Evolutionary conservation across 345 rosid species (phyloP).

Genomic region (Citrus australasica): DNA sequence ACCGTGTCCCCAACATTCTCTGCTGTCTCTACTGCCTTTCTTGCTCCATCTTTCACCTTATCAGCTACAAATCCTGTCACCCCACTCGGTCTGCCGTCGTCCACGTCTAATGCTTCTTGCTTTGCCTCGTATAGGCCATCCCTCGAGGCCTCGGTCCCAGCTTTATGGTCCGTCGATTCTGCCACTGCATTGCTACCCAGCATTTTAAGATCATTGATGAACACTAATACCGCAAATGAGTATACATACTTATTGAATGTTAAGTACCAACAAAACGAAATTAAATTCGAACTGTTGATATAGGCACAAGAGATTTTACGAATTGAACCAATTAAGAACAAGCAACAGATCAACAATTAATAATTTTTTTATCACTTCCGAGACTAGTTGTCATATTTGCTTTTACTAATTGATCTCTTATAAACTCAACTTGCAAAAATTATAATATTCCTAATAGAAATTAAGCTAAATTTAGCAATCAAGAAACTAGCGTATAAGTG

Average conservation of each 20-base stretch:
- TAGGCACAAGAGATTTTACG: too few species aligned
- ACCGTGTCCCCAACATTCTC: constrained; percentile 34
- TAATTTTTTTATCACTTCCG: too few species aligned
- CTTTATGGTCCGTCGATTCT: constrained; percentile 8
- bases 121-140: constrained; percentile 20
- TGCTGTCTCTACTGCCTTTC: constrained; percentile 35
- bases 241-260: too few species aligned
- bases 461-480: not conserved
- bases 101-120: constrained; percentile 18
- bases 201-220: not conserved
- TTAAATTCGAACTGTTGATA: too few species aligned
- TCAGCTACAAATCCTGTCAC: constrained; percentile 27
- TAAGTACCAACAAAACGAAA: too few species aligned
- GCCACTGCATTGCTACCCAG: constrained; percentile 28
- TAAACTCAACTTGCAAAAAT: too few species aligned
- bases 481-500: not conserved
- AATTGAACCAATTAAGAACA: too few species aligned
- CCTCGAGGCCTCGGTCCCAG: not conserved
- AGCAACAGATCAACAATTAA: too few species aligned
- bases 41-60: constrained; percentile 38
- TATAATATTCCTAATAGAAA: too few species aligned
- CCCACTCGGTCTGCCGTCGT: constrained; percentile 19
- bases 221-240: too few species aligned
- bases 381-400: too few species aligned
- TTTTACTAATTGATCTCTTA: too few species aligned